phyloP scores from a whole-genome alignment of 1,139 yeast species.

The Yamadazyma epiphylla region DNA sequence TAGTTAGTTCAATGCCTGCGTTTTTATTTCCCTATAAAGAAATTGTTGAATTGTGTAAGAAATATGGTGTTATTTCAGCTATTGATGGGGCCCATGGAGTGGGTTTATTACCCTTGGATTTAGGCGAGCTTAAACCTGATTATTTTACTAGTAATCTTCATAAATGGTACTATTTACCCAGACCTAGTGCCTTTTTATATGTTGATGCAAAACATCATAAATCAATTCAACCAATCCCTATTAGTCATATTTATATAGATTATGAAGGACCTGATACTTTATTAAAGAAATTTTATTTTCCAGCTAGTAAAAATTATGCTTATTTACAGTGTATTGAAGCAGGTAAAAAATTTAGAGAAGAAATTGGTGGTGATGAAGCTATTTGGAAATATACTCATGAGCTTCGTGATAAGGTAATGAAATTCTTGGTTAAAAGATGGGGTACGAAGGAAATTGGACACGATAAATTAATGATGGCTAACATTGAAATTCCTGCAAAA shows the following conservation, averaged over 20 bases:
- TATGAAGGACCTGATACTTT: slow-evolving; percentile 25
- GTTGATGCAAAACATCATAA: slow-evolving; percentile 51
- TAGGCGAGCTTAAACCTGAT: slow-evolving; percentile 50
- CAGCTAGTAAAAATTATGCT: slow-evolving; percentile 34
- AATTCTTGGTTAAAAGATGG: slow-evolving; percentile 35
- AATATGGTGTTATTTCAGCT: slow-evolving; percentile 48
- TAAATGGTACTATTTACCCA: slow-evolving; percentile 65
- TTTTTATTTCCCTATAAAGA: slow-evolving; percentile 53
- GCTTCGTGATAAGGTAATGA: slow-evolving; percentile 33
- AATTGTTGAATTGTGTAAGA: slow-evolving; percentile 43
- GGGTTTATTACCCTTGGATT: slow-evolving; percentile 48
- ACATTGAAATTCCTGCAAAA: slow-evolving; percentile 36
- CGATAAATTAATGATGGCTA: slow-evolving; percentile 21
- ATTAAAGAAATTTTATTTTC: slow-evolving; percentile 33
- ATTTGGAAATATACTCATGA: slow-evolving; percentile 46
- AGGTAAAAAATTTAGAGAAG: slow-evolving; percentile 51
- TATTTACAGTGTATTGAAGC: slow-evolving; percentile 20
- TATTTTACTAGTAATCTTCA: slow-evolving; percentile 63
- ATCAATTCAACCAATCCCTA: slow-evolving; percentile 54
- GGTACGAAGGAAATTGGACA: slow-evolving; percentile 29
- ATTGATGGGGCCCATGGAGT: slow-evolving; percentile 74
- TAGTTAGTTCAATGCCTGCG: slow-evolving; percentile 65
- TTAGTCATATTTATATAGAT: slow-evolving; percentile 38
- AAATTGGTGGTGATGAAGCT: slow-evolving; percentile 52
- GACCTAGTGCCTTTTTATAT: slow-evolving; percentile 58